Evolutionary conservation across 2,329 filamentous ascomycete species (phyloP).

Genomic region (Ophiosphaerella narmari): DNA sequence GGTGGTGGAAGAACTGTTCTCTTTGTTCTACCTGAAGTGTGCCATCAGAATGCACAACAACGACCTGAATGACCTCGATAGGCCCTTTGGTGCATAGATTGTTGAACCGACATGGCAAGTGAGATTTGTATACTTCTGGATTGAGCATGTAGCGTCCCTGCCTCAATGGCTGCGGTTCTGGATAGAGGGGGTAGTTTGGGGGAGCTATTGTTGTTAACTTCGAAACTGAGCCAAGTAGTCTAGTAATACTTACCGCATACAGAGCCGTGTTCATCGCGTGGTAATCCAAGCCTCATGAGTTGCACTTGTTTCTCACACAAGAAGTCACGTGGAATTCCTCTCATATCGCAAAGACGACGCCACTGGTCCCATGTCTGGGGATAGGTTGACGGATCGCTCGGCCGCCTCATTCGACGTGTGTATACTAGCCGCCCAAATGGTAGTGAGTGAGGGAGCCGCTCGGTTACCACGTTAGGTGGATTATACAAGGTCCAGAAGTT

Average conservation of each 20-base stretch:
- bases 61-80: slow-evolving; percentile 5
- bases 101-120: slow-evolving; percentile 25
- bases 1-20: slow-evolving; percentile 3
- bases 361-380: slow-evolving; percentile 31
- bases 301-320: slow-evolving; percentile 24
- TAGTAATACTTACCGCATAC: slow-evolving; percentile 11
- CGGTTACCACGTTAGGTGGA: slow-evolving; percentile 36
- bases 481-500: slow-evolving; percentile 35
- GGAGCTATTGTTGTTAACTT: slow-evolving; percentile 11
- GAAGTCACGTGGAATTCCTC: slow-evolving; percentile 29
- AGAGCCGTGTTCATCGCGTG: slow-evolving; percentile 2
- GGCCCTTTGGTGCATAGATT: neutral
- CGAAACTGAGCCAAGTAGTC: neutral
- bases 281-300: slow-evolving; percentile 24
- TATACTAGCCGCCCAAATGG: slow-evolving; percentile 6
- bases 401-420: slow-evolving; percentile 28
- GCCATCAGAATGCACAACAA: slow-evolving; percentile 26
- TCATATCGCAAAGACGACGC: slow-evolving; percentile 24
- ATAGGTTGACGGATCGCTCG: slow-evolving; percentile 20
- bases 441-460: slow-evolving; percentile 11
- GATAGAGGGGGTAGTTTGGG: slow-evolving; percentile 26
- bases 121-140: slow-evolving; percentile 9
- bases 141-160: slow-evolving; percentile 22
- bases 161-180: slow-evolving; percentile 23
- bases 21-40: slow-evolving; percentile 13